These are phyloP conservation scores for Psilocybe cyanescens DNA, from an alignment of 768 basidiomycete species.

Conservation along the genomic window DNA sequence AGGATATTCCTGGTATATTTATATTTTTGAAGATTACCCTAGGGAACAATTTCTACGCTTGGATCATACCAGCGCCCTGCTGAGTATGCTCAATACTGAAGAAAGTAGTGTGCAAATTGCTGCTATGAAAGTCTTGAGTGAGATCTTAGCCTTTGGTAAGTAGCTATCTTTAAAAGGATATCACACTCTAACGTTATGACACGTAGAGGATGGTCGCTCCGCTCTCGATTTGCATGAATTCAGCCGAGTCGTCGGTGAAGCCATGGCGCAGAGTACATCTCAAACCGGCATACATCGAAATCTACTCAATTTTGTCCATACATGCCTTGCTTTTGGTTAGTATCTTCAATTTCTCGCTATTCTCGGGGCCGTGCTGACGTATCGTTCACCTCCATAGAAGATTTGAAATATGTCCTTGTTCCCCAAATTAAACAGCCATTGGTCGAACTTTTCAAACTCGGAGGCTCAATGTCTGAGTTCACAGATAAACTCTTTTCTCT, in stretches of 20 bases:
- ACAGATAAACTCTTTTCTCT: conserved; percentile 9
- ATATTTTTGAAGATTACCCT: conserved; percentile 6
- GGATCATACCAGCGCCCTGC: conserved; percentile 5
- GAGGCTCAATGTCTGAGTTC: conserved; percentile 2
- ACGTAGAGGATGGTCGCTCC: conserved; percentile 2
- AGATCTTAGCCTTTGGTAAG: background rate
- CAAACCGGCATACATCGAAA: background rate
- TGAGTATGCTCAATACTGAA: conserved; percentile 12
- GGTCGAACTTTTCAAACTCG: conserved; percentile 2
- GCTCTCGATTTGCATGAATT: background rate
- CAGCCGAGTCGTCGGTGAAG: background rate
- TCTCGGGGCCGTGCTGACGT: too few species aligned
- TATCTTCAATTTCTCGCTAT: background rate
- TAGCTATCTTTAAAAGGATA: background rate
- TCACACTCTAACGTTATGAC: background rate
- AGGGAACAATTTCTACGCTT: conserved; percentile 10
- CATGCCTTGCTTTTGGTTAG: conserved; percentile 1
- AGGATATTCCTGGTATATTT: background rate
- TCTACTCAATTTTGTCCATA: conserved; percentile 3
- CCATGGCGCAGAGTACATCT: background rate
- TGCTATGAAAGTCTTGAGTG: conserved; percentile 5
- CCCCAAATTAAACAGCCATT: background rate
- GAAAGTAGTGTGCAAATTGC: conserved; percentile 10
- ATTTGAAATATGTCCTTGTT: background rate
- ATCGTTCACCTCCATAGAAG: too few species aligned